Conservation (phyloP, 768 basidiomycete genomes). For the Cyclocybe cylindracea region DNA sequence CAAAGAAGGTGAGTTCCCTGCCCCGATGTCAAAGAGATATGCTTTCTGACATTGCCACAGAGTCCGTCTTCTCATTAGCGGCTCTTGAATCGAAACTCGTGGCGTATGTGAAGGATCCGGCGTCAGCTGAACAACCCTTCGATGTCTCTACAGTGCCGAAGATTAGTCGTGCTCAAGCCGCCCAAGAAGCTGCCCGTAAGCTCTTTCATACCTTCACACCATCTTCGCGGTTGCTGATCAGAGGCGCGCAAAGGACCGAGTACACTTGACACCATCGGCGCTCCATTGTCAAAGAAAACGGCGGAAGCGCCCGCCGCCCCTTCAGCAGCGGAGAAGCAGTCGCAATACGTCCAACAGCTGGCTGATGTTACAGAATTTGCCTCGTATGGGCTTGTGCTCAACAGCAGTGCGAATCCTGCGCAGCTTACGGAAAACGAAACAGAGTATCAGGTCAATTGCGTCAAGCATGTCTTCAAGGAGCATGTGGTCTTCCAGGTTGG, state of each 20-base stretch:
- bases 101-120: slow-evolving; percentile 87
- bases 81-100: slow-evolving; percentile 90
- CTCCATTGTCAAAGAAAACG: slow-evolving; percentile 59
- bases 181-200: slow-evolving; percentile 86
- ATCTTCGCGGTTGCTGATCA: slow-evolving; percentile 7
- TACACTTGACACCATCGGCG: slow-evolving; percentile 81
- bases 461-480: slow-evolving; percentile 96
- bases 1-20: slow-evolving; percentile 73
- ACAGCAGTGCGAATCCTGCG: slow-evolving; percentile 76
- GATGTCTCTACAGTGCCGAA: slow-evolving; percentile 87
- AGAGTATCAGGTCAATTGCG: slow-evolving; percentile 95
- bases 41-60: slow-evolving; percentile 41
- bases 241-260: slow-evolving; percentile 64
- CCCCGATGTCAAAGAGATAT: background rate
- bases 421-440: slow-evolving; percentile 96
- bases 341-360: slow-evolving; percentile 84
- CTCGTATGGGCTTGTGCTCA: slow-evolving; percentile 83
- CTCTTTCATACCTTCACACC: background rate
- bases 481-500: slow-evolving; percentile 95
- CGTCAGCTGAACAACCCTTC: slow-evolving; percentile 72
- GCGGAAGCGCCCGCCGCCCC: slow-evolving; percentile 68
- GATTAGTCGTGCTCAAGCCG: slow-evolving; percentile 90
- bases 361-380: slow-evolving; percentile 84
- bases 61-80: slow-evolving; percentile 91
- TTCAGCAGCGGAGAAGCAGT: slow-evolving; percentile 87